These are phyloP conservation scores for Salvia rosmarinus DNA, from an alignment of 257 asterid genomes.

Conservation along the genomic window DNA sequence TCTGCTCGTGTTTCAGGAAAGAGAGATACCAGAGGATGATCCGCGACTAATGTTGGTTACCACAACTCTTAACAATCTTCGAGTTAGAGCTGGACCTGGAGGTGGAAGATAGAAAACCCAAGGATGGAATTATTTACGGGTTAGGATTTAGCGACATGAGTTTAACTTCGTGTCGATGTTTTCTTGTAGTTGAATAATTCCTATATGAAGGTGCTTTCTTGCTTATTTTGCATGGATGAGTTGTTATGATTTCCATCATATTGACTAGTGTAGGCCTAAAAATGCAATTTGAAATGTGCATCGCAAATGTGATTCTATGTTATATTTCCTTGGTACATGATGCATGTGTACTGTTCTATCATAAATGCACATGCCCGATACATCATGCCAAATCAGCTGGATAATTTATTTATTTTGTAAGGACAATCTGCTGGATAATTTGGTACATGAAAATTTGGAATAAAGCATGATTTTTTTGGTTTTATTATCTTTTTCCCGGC, in stretches of 20 bases:
- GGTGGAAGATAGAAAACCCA: slow-evolving; percentile 45
- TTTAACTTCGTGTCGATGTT: neutral
- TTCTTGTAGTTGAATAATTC: slow-evolving; percentile 29
- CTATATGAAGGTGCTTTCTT: slow-evolving; percentile 21
- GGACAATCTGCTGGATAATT: neutral
- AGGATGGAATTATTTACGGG: neutral
- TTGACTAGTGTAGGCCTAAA: neutral
- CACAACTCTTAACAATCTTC: slow-evolving; percentile 43
- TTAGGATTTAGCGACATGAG: slow-evolving; percentile 14
- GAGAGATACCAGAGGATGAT: slow-evolving; percentile 89
- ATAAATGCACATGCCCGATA: neutral
- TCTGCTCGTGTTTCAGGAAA: slow-evolving; percentile 52
- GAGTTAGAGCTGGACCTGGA: slow-evolving; percentile 47
- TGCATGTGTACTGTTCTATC: neutral
- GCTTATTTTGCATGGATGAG: slow-evolving; percentile 9
- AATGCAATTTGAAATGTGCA: slow-evolving; percentile 3
- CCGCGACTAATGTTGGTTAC: slow-evolving; percentile 66
- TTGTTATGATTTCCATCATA: neutral
- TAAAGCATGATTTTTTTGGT: neutral
- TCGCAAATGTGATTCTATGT: neutral
- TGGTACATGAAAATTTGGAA: neutral
- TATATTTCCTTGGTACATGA: neutral
- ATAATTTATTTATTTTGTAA: neutral
- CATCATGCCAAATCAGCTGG: neutral
- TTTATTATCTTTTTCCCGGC: neutral